Evolutionary conservation across 495 filamentous ascomycete species (phyloP), one percentile per base, ranked within the genome.

Genomic region (Bombardia bombarda): DNA sequence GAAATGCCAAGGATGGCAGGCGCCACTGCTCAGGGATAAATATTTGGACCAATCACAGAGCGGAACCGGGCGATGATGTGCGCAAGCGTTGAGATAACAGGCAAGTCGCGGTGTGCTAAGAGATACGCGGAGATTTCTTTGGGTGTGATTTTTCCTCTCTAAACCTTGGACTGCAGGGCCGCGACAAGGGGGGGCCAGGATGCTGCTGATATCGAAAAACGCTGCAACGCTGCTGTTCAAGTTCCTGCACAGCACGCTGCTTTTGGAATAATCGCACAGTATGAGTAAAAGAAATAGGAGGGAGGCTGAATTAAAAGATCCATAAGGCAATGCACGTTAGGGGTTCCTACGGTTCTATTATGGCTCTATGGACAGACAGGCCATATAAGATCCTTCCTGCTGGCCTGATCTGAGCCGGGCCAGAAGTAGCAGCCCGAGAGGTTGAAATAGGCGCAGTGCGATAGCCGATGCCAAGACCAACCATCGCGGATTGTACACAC

Each of bases 91-190:
- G 17, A 38, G 46, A 49, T 49, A 49, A 49, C 46, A 32, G n/a
- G n/a, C n/a, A 46, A 48, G 46, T 43, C 35, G 46, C 46, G 46
- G 46, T 49, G 46, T 43, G 45, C 37, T 28, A 17, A 35, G 14
- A 12, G 38, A 30, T n/a, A 17, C 16, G 36, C 43, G 31, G 38
- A 46, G 37, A 40, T 40, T 46, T 32, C 21, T 46, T 46, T 21
- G 21, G n/a, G 34, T 34, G 30, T 40, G 37, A 37, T 47, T 30
- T 38, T 20, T 23, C 20, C 8, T 39, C 8, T 40, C 19, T 8
- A 17, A 14, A 18, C 32, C 16, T 18, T 17, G 7, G 10, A 13
- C 7, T 14, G 12, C 17, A 19, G 20, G 10, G 8, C 14, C 16
- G 20, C 34, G 18, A 38, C 16, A 33, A 10, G 7, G 32, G 32